Base-by-base conservation (phyloP, 2,329 filamentous ascomycete species). In the Aspergillus japonicus region DNA sequence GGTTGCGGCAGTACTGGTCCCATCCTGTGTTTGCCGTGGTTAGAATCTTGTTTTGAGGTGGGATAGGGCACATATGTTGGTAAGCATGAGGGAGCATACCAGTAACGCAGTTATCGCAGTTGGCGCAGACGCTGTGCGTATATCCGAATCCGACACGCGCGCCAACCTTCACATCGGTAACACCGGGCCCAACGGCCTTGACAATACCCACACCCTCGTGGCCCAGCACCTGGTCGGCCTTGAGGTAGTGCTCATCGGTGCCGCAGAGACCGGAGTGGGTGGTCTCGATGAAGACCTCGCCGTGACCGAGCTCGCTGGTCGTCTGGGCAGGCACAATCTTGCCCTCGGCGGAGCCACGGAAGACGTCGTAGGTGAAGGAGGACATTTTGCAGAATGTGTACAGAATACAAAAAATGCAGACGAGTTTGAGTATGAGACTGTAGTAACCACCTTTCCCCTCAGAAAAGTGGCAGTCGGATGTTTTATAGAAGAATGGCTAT, bases 141-240 rank as follows among this genome's bases (percentile, higher is more conserved):
- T 71, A 75, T 12, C 73, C 73, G 47, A 69, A 73, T 35, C 73
- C 74, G 3, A 70, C 73, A 16, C 67, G 65, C 12, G 74, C 71
- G 33, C 73, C 73, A 53, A 78, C 77, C 71, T 82, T 82, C 54
- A 84, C 66, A 14, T 73, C 62, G 49, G 73, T 74, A 60, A 79
- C 80, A 10, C 68, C 69, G 5, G 80, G 76, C 2, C 82, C 82
- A 26, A 78, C 62, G 19, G 74, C 72, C 57, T 81, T 75, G 48
- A 85, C 77, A 8, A 82, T 66, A 50, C 83, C 83, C 44, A 79
- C 78, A 54, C 82, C 83, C 67, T 85, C 83, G 70, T 85, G 83
- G 44, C 82, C 82, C 39, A 85, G 76, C 1, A 61, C 70, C 44
- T 69, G 66, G 47, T 67, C 58, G 6, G 57, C 50, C 26, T 60